phyloP scores from a whole-genome alignment of 805 yeast genomes.

The Candida verbasci region DNA sequence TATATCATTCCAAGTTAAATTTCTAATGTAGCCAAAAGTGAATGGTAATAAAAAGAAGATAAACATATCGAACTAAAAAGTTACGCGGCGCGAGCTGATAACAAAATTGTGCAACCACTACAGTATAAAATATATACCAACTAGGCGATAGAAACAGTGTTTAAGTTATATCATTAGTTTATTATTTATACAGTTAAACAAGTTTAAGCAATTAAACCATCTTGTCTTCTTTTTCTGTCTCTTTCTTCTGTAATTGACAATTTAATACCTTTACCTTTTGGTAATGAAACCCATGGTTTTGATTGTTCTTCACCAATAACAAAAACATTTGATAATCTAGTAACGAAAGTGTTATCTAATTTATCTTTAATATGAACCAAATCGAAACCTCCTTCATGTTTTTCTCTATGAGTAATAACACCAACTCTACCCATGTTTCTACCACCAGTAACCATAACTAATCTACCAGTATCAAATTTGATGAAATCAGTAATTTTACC shows the following conservation, averaged over 20 bases:
- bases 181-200: not conserved
- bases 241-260: conserved; percentile 40
- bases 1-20: conserved; percentile 63
- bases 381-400: conserved; percentile 42
- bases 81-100: no score
- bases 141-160: no score
- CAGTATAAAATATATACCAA: no score
- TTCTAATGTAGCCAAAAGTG: conserved; percentile 27
- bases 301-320: conserved; percentile 39
- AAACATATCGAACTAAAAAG: no score
- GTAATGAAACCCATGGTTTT: conserved; percentile 37
- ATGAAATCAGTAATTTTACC: conserved; percentile 73
- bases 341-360: conserved; percentile 38
- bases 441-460: conserved; percentile 42
- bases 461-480: conserved; percentile 37
- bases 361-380: conserved; percentile 40
- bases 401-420: conserved; percentile 40
- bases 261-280: conserved; percentile 44
- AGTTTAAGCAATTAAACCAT: conserved; percentile 18
- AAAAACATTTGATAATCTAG: conserved; percentile 40
- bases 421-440: conserved; percentile 41
- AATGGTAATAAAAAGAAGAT: conserved; percentile 1
- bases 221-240: conserved; percentile 43
- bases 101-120: no score
- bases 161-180: not conserved